Evolutionary conservation across 768 basidiomycete genomes (phyloP), one percentile per base, ranked within the genome.

Genomic region (Pleurotus platypus): DNA sequence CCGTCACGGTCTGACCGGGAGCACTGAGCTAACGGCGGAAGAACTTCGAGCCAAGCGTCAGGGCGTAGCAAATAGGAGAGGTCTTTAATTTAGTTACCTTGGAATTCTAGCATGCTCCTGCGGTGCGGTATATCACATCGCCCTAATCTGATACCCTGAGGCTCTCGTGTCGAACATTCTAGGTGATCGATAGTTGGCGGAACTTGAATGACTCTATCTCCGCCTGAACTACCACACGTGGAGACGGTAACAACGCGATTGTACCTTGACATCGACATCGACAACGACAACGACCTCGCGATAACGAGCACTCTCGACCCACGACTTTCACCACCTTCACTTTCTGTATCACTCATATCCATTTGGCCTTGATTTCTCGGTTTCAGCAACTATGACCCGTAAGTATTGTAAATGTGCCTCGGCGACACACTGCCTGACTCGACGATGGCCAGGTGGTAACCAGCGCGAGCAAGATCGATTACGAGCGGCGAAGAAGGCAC

Each of bases 401-500:
- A 71, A 70, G 82, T 57, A 53, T 49, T 50, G 30, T 35, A 35
- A 9, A 45, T 57, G 24, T 48, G 43, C 60, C n/a, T 40, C 51
- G 40, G 58, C 42, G 50, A 46, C 46, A 42, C 49, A 40, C 60
- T 43, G 50, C 40, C n/a, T 58, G 13, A 18, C 60, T 61, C 63
- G 30, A 35, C 30, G 8, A 35, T 35, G 9, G 8, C 37, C 64
- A 92, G 90, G 90, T 65, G 90, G 90, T 63, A 90, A 92, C 67
- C 90, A 92, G 69, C 82, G 90, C 53, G 90, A 92, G 5, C 78
- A 73, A 70, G 90, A 87, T 69, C 88, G 90, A 61, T 70, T 73
- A 18, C 86, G 83, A 67, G 84, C 87, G 12, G 83, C 84, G 74
- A 92, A 92, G 76, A 91, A 89, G 72, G 79, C 79, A 1, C 71